Base-by-base conservation (phyloP, 306 rosid genomes). In the Hippophae gyantsensis region DNA sequence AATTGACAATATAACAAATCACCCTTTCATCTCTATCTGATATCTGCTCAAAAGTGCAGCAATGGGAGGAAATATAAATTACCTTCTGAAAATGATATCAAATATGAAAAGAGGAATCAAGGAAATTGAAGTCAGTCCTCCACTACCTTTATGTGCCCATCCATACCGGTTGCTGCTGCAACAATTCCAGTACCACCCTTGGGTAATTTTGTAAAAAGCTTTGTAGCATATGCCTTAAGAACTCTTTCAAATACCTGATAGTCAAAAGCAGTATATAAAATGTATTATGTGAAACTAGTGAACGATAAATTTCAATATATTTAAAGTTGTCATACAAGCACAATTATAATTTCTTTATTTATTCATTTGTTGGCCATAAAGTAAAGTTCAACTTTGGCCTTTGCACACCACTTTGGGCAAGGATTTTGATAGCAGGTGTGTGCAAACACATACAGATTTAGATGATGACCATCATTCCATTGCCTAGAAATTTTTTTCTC, bases 81-180 rank as follows among this genome's bases (percentile, higher is more conserved):
- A 69, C 65, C 44, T 54, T 69, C 69, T 53, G 38, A 42, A 53
- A 63, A 56, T 44, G 48, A 68, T 18, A 66, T 57, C 26, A 60
- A 68, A 41, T 67, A 66, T 69, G 26, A 11, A 32, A 6, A 42
- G 43, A 69, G 23, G 6, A 52, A 63, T 45, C 49, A 67, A n/a
- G 66, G 62, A 70, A 62, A 41, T 48, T 57, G 55, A 50, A 62
- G 44, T 58, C 42, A 18, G 67, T 71, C 50, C 25, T 18, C 63
- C 38, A 61, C 38, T 82, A 92, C 99, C 99, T 88, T 92, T 78
- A 92, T 92, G 68, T 92, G 96, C 43, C 99, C 99, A 66, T 92
- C 99, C 99, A 88, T 85, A 71, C 99, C 99, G 53, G 99, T 92
- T 23, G 99, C 96, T 42, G 99, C 96, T 12, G 99, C 99, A 87